These are phyloP conservation scores for Cucurbitaria berberidis DNA, from an alignment of 2,329 filamentous ascomycete genomes.

Conservation along the genomic window DNA sequence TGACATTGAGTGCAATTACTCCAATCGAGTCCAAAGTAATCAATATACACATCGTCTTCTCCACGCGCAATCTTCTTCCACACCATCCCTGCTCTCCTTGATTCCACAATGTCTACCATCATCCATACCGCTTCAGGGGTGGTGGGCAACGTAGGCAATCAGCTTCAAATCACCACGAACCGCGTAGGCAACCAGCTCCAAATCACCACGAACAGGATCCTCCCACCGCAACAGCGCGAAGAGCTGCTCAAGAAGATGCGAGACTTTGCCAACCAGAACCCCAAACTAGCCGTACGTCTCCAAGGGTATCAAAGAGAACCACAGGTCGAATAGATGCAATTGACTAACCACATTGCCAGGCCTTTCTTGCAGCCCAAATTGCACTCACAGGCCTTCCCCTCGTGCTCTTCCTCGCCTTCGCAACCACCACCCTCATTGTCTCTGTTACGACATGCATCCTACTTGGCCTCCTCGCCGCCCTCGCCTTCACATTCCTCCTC, in stretches of 20 bases:
- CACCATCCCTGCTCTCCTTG: background rate
- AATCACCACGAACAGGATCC: conserved; percentile 56
- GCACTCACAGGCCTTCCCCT: conserved; percentile 71
- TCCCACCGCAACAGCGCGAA: conserved; percentile 67
- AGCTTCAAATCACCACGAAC: conserved; percentile 20
- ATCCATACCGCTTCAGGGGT: conserved; percentile 34
- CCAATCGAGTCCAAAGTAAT: no score
- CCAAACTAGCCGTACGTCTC: conserved; percentile 69
- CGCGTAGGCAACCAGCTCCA: conserved; percentile 31
- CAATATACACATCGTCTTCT: no score
- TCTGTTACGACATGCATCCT: conserved; percentile 66
- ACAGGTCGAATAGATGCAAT: background rate
- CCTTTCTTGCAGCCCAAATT: conserved; percentile 70
- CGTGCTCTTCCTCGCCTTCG: conserved; percentile 71
- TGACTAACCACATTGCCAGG: conserved; percentile 52
- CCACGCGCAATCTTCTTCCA: background rate
- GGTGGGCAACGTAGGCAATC: conserved; percentile 26
- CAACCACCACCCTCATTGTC: conserved; percentile 66
- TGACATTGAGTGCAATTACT: conserved; percentile 6
- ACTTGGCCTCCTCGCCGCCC: conserved; percentile 56
- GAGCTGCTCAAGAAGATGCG: conserved; percentile 61
- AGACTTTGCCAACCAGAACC: conserved; percentile 67
- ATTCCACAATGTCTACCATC: conserved; percentile 25
- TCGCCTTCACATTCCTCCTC: conserved; percentile 71
- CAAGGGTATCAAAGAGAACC: background rate